Base-by-base conservation (phyloP, 805 yeast genomes). In the Starmerella floricola region DNA sequence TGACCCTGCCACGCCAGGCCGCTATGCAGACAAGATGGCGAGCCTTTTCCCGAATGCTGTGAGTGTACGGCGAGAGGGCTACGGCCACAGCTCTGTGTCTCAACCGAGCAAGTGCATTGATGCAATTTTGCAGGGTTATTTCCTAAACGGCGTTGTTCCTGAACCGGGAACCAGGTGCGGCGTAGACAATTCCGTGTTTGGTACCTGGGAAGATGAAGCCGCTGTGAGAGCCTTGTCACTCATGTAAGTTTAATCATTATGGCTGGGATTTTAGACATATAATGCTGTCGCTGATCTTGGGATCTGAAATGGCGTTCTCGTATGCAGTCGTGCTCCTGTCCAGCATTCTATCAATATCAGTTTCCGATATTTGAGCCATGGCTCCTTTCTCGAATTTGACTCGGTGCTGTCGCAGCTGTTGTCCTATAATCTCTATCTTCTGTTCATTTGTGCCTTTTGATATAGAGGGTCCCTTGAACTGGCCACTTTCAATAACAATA, bases 401-500 rank as follows among this genome's bases (percentile, higher is more conserved):
- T 62, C 73, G 55, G 51, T 76, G 53, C n/a, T 41, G 46, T 31
- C 45, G 46, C 15, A 53, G 38, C 41, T 54, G 57, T n/a, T 31
- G 41, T 8, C 41, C 46, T 46, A 52, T 37, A 8, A 17, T 34
- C 15, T 41, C 40, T 1, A 47, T 49, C 17, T 49, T 49, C 23
- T 49, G 49, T 29, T 39, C 46, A 10, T 44, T 46, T 15, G 47
- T 38, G 13, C 30, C 45, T 8, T 28, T 21, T n/a, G 16, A 5
- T 8, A 32, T 16, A 23, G 23, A 16, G 18, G 46, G 47, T 3
- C 62, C 62, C 31, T 49, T 52, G 50, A 60, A 60, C 17, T 51
- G 48, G 3, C 86, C 86, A 64, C 73, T 57, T 52, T 77, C 79
- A 42, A 79, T 79, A 19, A 85, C 84, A 53, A 83, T 59, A 54